Evolutionary conservation across 176 grass and related monocot genomes (phyloP).

Genomic region (Musa schizocarpa): DNA sequence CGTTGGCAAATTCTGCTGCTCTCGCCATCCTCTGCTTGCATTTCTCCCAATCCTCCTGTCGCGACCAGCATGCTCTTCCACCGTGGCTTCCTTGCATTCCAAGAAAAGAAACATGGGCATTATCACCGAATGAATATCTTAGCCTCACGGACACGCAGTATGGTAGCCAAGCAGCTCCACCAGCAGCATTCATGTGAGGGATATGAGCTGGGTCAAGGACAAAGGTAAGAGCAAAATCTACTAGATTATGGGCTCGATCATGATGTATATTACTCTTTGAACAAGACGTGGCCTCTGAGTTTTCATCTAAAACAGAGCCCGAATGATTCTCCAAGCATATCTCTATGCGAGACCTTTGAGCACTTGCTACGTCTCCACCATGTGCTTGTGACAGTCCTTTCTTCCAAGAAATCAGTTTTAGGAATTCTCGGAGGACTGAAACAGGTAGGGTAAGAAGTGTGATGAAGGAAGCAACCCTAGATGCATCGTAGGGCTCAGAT

Average conservation of each 20-base stretch:
- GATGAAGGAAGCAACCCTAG: conserved; percentile 94
- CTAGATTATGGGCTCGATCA: conserved; percentile 64
- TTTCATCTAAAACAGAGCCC: conserved; percentile 43
- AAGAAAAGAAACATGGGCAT: conserved; percentile 50
- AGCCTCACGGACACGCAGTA: conserved; percentile 90
- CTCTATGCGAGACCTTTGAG: conserved; percentile 86
- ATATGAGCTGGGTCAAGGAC: conserved; percentile 88
- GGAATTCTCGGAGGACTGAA: conserved; percentile 70
- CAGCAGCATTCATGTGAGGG: conserved; percentile 89
- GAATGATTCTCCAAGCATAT: conserved; percentile 97
- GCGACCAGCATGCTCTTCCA: conserved; percentile 82
- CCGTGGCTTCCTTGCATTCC: conserved; percentile 94
- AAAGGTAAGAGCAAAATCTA: conserved; percentile 90
- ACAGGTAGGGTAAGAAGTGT: conserved; percentile 90
- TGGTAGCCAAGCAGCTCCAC: conserved; percentile 90
- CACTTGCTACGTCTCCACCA: conserved; percentile 60
- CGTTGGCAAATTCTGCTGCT: conserved; percentile 71
- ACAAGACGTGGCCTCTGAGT: conserved; percentile 34
- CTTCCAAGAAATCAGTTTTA: conserved; percentile 94
- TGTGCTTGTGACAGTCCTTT: conserved; percentile 76
- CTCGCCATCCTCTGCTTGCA: conserved; percentile 83
- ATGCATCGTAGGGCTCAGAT: conserved; percentile 95
- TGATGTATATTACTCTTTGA: conserved; percentile 91
- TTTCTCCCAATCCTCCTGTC: conserved; percentile 85
- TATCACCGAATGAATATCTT: conserved; percentile 86